Base-by-base conservation (phyloP, 192 early-diverging fungal species). In the Ambispora gerdemannii region DNA sequence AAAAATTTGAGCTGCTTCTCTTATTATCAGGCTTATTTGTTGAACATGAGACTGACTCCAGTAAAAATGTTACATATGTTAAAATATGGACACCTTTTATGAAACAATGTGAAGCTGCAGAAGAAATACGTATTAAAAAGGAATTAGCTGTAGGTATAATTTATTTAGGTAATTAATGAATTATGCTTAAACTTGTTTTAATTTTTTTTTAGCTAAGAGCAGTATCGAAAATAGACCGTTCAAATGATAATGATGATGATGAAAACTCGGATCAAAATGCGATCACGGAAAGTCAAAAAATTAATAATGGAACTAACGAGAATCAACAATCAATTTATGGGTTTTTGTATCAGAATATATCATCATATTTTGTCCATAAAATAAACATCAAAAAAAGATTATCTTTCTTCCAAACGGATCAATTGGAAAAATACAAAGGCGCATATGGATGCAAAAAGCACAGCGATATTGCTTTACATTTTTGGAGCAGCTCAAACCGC, bases 1-100 rank as follows among this genome's bases (percentile, higher is more conserved):
- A 56, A 7, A 71, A 76, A 30, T 82, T 82, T 62, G 74, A 74
- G 50, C 74, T 70, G 58, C 67, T 75, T 15, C 30, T 82, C 15
- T 28, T 82, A 34, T 60, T 34, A 47, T 49, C 76, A 34, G 74
- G 78, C 22, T 50, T 82, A 38, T 25, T 82, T 13, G 65, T 82
- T 15, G 80, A 82, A 24, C 67, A 72, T n/a, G 80, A 82, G 68
- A 43, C 62, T 15, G 73, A 62, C 35, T 60, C 76, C 22, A 75
- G 75, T 20, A 71, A 72, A 3, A 71, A 79, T 13, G 59, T 79
- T 28, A 76, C 73, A 71, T 82, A 67, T 61, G 32, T 82, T 49
- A 82, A 79, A 61, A 31, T 82, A 8, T 75, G 70, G 55, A 50
- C 74, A 19, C 80, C 80, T 30, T 82, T 82, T 67, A 63, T 72